phyloP scores from a whole-genome alignment of 2,329 filamentous ascomycete species.

The Aspergillus sp. region DNA sequence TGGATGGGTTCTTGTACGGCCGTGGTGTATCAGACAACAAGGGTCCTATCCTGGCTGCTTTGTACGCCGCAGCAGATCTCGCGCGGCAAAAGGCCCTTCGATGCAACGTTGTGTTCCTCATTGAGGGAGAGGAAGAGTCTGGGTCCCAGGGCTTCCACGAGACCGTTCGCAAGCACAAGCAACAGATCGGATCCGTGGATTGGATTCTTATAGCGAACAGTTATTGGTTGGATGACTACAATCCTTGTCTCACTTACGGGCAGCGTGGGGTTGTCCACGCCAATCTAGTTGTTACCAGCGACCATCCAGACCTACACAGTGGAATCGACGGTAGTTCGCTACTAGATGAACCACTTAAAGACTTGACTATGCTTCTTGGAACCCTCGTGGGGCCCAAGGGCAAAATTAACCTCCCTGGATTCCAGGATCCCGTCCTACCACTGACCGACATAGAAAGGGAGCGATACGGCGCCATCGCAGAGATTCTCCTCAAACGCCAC shows the following conservation, averaged over 20 bases:
- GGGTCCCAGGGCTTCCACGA: constrained; percentile 89
- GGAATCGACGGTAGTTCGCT: constrained; percentile 94
- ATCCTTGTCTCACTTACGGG: constrained; percentile 93
- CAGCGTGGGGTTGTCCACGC: constrained; percentile 91
- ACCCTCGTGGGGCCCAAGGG: constrained; percentile 80
- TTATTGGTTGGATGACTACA: constrained; percentile 96
- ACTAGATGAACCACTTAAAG: constrained; percentile 87
- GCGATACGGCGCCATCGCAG: constrained; percentile 80
- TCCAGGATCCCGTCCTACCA: constrained; percentile 81
- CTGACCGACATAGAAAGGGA: constrained; percentile 73
- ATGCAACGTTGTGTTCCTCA: constrained; percentile 88
- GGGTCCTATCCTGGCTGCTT: constrained; percentile 87
- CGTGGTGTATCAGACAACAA: constrained; percentile 98
- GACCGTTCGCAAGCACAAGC: constrained; percentile 75
- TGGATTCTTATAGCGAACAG: constrained; percentile 96
- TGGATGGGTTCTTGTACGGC: constrained; percentile 91
- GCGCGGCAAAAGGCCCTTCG: constrained; percentile 78
- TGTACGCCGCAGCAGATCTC: constrained; percentile 90
- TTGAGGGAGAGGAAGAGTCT: constrained; percentile 95
- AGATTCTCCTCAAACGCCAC: constrained; percentile 71
- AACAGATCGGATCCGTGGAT: constrained; percentile 83
- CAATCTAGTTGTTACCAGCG: constrained; percentile 82
- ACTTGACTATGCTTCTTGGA: constrained; percentile 79
- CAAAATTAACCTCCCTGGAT: constrained; percentile 78
- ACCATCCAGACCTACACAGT: constrained; percentile 85